These are phyloP conservation scores for Pythium rishiriense DNA, from an alignment of 352 stramenopile species.

Conservation along the genomic window DNA sequence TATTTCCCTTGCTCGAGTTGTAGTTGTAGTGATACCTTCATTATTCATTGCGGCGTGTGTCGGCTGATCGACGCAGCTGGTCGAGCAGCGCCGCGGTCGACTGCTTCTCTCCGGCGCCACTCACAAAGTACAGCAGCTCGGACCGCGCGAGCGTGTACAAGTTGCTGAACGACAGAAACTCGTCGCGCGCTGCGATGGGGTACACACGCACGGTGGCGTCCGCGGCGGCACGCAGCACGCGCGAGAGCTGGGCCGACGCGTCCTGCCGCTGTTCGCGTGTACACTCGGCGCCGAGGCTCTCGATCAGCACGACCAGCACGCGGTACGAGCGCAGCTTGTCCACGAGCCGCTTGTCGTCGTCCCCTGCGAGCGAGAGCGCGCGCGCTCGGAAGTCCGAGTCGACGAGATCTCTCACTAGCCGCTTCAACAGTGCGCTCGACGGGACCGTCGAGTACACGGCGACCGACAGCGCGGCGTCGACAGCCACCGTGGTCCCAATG, in stretches of 20 bases:
- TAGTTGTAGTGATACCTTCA: too few relatives aligned
- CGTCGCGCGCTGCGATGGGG: conserved; percentile 50
- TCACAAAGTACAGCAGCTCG: conserved; percentile 69
- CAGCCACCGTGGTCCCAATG: neutral
- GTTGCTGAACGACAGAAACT: conserved; percentile 74
- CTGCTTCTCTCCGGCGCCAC: conserved; percentile 38
- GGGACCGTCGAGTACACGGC: conserved; percentile 14
- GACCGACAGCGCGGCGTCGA: neutral
- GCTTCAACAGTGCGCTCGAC: neutral
- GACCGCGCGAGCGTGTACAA: conserved; percentile 72
- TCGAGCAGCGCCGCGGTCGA: conserved; percentile 44
- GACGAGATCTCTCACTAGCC: conserved; percentile 8
- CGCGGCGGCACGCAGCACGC: conserved; percentile 39
- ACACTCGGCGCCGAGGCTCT: conserved; percentile 8
- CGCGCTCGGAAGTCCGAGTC: neutral
- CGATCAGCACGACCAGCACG: conserved; percentile 16
- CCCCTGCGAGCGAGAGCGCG: neutral
- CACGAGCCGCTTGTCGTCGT: neutral
- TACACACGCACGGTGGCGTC: conserved; percentile 42
- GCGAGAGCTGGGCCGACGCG: conserved; percentile 33
- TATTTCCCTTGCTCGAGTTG: neutral
- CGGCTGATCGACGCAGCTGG: conserved; percentile 35
- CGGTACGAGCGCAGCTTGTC: neutral
- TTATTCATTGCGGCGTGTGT: neutral
- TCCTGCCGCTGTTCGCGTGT: conserved; percentile 7